phyloP scores from a whole-genome alignment of 495 filamentous ascomycete genomes.

The Cudoniella acicularis region DNA sequence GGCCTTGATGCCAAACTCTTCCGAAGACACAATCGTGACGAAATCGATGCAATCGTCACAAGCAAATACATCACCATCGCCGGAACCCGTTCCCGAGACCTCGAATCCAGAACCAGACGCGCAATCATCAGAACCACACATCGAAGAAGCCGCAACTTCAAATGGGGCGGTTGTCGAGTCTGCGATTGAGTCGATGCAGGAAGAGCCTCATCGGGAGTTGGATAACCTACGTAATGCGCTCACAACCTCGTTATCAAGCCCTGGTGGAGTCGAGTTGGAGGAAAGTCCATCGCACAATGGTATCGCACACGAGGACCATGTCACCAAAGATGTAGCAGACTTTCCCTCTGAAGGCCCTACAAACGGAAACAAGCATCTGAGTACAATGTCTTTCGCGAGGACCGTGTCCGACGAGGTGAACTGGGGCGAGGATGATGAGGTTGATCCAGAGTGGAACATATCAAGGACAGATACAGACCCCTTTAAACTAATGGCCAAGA shows the following conservation, averaged over 20 bases:
- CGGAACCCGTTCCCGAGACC: slow-evolving; percentile 1
- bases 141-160: not conserved
- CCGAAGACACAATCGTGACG: slow-evolving; percentile 20
- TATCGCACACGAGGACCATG: slow-evolving; percentile 13
- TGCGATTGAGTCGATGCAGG: not conserved
- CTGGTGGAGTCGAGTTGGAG: slow-evolving; percentile 23
- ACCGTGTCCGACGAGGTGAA: slow-evolving; percentile 49
- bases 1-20: slow-evolving; percentile 49
- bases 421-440: slow-evolving; percentile 41
- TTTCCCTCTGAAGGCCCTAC: slow-evolving; percentile 25
- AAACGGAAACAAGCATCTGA: slow-evolving; percentile 41
- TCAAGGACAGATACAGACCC: slow-evolving; percentile 47
- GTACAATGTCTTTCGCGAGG: slow-evolving; percentile 49
- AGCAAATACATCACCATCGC: slow-evolving; percentile 7
- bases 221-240: slow-evolving; percentile 12
- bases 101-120: slow-evolving; percentile 10
- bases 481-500: slow-evolving; percentile 50
- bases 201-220: slow-evolving; percentile 31
- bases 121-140: not conserved
- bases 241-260: slow-evolving; percentile 11
- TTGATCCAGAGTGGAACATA: slow-evolving; percentile 48
- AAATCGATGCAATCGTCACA: slow-evolving; percentile 9
- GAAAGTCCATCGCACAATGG: slow-evolving; percentile 29
- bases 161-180: not conserved
- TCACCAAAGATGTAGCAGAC: slow-evolving; percentile 18